Evolutionary conservation across 192 early-diverging fungal genomes (phyloP).

Genomic region (Spizellomyces punctatus): DNA sequence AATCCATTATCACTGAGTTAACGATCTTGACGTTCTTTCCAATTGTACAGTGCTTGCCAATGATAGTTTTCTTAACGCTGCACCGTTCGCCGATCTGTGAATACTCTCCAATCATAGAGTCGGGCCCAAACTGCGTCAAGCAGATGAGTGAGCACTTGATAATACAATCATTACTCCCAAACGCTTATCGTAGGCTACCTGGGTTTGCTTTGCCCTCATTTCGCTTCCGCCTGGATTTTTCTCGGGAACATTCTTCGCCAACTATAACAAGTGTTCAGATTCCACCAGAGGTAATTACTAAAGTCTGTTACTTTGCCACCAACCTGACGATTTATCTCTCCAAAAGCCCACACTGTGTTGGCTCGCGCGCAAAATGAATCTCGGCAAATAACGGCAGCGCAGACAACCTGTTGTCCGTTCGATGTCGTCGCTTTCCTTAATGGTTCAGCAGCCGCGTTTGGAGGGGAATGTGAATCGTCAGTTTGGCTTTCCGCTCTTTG

Average conservation of each 20-base stretch:
- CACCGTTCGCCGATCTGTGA: slow-evolving; percentile 89
- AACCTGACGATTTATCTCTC: slow-evolving; percentile 77
- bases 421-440: not conserved
- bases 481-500: no score
- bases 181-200: slow-evolving; percentile 4
- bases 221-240: slow-evolving; percentile 1
- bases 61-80: slow-evolving; percentile 90
- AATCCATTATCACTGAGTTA: slow-evolving; percentile 96
- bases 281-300: no score
- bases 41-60: slow-evolving; percentile 93
- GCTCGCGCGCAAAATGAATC: slow-evolving; percentile 77
- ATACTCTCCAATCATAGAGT: slow-evolving; percentile 88
- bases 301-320: not conserved
- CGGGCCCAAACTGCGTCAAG: slow-evolving; percentile 67
- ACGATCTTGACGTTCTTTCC: slow-evolving; percentile 95
- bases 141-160: not conserved
- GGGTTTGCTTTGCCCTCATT: slow-evolving; percentile 5
- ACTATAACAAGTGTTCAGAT: not conserved
- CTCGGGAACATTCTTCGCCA: not conserved
- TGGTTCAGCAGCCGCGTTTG: not conserved
- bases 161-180: not conserved
- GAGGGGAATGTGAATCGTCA: no score
- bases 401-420: slow-evolving; percentile 36
- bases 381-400: slow-evolving; percentile 43
- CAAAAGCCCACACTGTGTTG: slow-evolving; percentile 80